Conservation (phyloP, 2,329 filamentous ascomycete genomes). For the Lachnellula cervina region DNA sequence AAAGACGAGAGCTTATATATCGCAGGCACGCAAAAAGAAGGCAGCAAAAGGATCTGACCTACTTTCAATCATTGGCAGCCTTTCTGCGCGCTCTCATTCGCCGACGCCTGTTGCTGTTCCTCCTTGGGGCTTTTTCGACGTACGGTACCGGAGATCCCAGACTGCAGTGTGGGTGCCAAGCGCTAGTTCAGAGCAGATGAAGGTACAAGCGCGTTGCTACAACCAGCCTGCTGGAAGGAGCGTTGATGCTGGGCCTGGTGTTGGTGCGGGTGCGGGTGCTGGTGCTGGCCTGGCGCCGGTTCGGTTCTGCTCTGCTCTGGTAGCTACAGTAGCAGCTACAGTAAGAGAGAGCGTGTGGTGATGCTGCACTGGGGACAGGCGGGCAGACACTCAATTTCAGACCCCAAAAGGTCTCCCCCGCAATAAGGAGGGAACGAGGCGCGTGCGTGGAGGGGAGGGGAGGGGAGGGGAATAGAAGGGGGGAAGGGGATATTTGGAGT, state of each 20-base stretch:
- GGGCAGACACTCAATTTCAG: background rate
- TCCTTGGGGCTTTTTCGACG: background rate
- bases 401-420: slow-evolving; percentile 8
- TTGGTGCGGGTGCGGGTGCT: background rate
- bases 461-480: background rate
- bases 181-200: background rate
- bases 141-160: background rate
- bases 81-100: slow-evolving; percentile 9
- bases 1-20: slow-evolving; percentile 6
- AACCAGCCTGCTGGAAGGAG: background rate
- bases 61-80: slow-evolving; percentile 29
- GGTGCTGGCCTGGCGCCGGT: background rate
- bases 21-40: slow-evolving; percentile 1
- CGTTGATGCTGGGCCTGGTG: background rate
- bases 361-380: background rate
- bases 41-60: slow-evolving; percentile 10
- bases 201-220: background rate
- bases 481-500: background rate
- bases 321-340: background rate
- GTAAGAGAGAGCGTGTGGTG: too few relatives aligned
- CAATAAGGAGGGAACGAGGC: background rate
- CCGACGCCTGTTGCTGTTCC: background rate
- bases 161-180: background rate
- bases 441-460: background rate
- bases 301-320: background rate